A percentile compares a stretch with the other conserved stretches of the same genome.
Evolutionary conservation across 2,329 filamentous ascomycete genomes (phyloP).

Genomic region (Lecanoromycetidae sp.): DNA sequence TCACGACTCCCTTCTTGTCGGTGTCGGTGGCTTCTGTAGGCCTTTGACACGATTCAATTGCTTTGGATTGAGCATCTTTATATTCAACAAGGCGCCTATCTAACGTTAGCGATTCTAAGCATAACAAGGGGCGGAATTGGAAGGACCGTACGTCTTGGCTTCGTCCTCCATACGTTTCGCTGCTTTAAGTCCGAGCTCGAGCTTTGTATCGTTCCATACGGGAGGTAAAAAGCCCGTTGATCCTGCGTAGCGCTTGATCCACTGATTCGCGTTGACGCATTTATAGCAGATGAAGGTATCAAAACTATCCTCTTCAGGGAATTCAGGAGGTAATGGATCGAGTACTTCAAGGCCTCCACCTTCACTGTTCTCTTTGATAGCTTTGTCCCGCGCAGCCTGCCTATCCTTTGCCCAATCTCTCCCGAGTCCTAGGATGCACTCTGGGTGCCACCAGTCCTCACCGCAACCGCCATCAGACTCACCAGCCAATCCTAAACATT

Average conservation of each 20-base stretch:
- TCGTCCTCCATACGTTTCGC: not conserved
- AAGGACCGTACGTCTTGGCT: not conserved
- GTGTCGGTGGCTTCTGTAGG: not conserved
- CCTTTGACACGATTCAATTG: not conserved
- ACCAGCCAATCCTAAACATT: constrained; percentile 76
- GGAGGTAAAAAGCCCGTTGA: constrained; percentile 52
- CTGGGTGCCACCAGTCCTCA: constrained; percentile 96
- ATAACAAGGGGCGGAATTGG: not conserved
- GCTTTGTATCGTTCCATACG: constrained; percentile 2
- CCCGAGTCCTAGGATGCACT: constrained; percentile 72
- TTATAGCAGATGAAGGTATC: constrained; percentile 89
- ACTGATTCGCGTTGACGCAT: constrained; percentile 74
- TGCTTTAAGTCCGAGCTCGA: not conserved
- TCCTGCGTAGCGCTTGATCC: constrained; percentile 82
- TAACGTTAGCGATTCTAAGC: not conserved
- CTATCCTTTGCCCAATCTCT: constrained; percentile 53
- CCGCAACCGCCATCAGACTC: constrained; percentile 77
- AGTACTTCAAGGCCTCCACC: constrained; percentile 32
- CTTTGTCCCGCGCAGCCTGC: constrained; percentile 26
- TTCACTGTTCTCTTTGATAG: constrained; percentile 27
- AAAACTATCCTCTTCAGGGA: constrained; percentile 80
- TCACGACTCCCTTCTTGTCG: not conserved
- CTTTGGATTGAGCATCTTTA: not conserved
- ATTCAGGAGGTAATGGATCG: constrained; percentile 66
- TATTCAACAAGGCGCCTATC: not conserved